Base-by-base conservation (phyloP, 176 grass and related monocot species). In the Ampelocalamus luodianensis region DNA sequence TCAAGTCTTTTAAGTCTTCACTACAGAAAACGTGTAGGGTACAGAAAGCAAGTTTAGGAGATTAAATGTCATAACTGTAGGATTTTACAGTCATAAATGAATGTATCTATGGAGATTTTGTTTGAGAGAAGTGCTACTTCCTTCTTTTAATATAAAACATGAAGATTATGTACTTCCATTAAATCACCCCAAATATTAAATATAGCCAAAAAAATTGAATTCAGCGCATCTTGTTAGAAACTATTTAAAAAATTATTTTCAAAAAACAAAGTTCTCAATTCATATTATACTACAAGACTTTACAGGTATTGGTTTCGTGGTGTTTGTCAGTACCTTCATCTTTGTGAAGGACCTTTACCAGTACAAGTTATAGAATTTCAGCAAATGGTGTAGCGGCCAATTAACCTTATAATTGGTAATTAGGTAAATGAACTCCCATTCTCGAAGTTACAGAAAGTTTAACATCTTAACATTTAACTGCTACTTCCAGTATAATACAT, bases 101-200 rank as follows among this genome's bases (percentile, higher is more conserved):
- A 80, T 46, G 17, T 17, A 68, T 29, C 5, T 54, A 46, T 44
- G 36, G 18, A 56, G 37, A 0, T 80, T 74, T 73, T 16, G 5
- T 23, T 23, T 49, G 6, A 55, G 8, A 50, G 23, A 73, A 73
- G 5, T 39, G 27, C 9, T 65, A 23, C 17, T 78, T 78, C 9
- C 11, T 86, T 73, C 20, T 70, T 78, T 70, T 8, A 0, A 42
- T 66, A 67, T 12, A 73, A 38, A n/a, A 86, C 62, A 62, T 23
- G 53, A 16, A 80, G 27, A 55, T 65, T 9, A 54, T 85, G 51
- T 50, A 14, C 4, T 55, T 80, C n/a, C 32, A 65, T 1, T 53
- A 55, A 58, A n/a, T 65, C 39, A 40, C 11, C 22, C 22, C 3
- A 79, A 55, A 45, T 24, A 71, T 20, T 40, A 50, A 37, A 71